Conservation (phyloP, 2,329 filamentous ascomycete genomes). For the Xylaria digitata region DNA sequence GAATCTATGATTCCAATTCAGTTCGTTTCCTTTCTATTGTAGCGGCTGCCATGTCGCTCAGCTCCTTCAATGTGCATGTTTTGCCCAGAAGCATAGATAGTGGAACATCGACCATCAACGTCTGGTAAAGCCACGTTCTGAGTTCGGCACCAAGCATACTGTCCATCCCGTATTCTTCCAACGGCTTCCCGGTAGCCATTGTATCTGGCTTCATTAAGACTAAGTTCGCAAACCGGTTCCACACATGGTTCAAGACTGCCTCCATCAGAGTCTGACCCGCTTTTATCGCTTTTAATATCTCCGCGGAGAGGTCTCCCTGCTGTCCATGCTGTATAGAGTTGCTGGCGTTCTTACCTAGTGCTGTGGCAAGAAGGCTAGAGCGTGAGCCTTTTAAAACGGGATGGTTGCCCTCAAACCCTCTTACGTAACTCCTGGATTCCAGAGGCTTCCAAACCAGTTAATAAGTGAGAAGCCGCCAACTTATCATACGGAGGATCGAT, state of each 20-base stretch:
- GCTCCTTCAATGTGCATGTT: slow-evolving; percentile 19
- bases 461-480: slow-evolving; percentile 34
- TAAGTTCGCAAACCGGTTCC: slow-evolving; percentile 32
- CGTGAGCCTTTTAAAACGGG: slow-evolving; percentile 28
- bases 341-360: not conserved
- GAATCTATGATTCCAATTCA: too few relatives aligned
- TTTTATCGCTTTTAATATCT: slow-evolving; percentile 12
- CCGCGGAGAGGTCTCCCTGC: not conserved
- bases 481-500: slow-evolving; percentile 17
- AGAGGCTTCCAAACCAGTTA: slow-evolving; percentile 41
- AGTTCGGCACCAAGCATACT: slow-evolving; percentile 52
- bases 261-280: not conserved
- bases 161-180: slow-evolving; percentile 48
- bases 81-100: slow-evolving; percentile 35
- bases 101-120: slow-evolving; percentile 48
- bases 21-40: not conserved
- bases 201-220: slow-evolving; percentile 30
- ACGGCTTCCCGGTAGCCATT: slow-evolving; percentile 28
- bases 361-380: slow-evolving; percentile 13
- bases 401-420: slow-evolving; percentile 37
- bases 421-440: slow-evolving; percentile 37
- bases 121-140: slow-evolving; percentile 48
- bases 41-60: slow-evolving; percentile 9
- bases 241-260: slow-evolving; percentile 26
- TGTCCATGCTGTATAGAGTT: not conserved